A percentile compares a stretch with the other conserved stretches of the same genome.
phyloP scores from a whole-genome alignment of 768 basidiomycete species.

The Suillus subalutaceus region DNA sequence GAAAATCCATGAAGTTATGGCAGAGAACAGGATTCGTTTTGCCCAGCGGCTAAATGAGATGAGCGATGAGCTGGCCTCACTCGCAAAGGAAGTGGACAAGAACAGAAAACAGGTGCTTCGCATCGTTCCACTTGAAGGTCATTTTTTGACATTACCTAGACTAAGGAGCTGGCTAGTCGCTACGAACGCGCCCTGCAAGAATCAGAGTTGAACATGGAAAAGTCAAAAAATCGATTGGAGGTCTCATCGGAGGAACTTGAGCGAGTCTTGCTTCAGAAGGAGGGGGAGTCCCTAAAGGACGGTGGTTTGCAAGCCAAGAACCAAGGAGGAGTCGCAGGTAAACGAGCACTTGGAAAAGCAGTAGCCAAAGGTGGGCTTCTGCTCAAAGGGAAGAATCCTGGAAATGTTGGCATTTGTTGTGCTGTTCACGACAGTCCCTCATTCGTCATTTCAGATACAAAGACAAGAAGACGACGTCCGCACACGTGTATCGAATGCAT shows the following conservation, averaged over 20 bases:
- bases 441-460: conserved; percentile 58
- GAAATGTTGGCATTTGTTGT: conserved; percentile 56
- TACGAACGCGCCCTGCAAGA: conserved; percentile 91
- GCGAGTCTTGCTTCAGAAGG: conserved; percentile 88
- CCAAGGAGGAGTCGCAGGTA: conserved; percentile 62
- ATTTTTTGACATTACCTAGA: conserved; percentile 45
- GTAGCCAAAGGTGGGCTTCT: conserved; percentile 89
- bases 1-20: conserved; percentile 87
- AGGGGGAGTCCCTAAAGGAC: conserved; percentile 90
- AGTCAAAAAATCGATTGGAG: conserved; percentile 86
- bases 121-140: conserved; percentile 3
- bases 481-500: conserved; percentile 78
- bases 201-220: conserved; percentile 84
- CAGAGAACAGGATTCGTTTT: conserved; percentile 86
- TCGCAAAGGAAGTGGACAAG: conserved; percentile 93
- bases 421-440: conserved; percentile 13
- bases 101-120: conserved; percentile 78
- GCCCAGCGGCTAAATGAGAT: conserved; percentile 90
- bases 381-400: conserved; percentile 91
- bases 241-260: conserved; percentile 92
- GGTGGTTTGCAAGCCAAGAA: conserved; percentile 67
- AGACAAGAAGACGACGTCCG: conserved; percentile 95
- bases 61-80: conserved; percentile 87
- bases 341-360: conserved; percentile 87
- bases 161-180: conserved; percentile 86